phyloP scores from a whole-genome alignment of 179 eudicot genomes.

The Spergularia azorica region DNA sequence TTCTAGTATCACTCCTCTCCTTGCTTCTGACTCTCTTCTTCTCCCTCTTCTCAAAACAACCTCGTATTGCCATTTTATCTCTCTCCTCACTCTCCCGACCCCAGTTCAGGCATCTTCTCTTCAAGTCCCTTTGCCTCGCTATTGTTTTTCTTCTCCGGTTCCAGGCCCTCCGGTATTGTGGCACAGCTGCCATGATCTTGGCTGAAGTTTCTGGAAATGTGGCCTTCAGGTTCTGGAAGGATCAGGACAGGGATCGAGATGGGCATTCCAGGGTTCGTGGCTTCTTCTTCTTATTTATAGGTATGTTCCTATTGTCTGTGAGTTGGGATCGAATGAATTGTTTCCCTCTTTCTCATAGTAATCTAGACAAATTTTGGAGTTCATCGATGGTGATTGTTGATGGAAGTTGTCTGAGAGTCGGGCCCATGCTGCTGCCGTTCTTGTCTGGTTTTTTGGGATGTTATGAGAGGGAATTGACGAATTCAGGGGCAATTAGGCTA shows the following conservation, averaged over 20 bases:
- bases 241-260: slow-evolving; percentile 32
- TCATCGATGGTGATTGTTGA: slow-evolving; percentile 47
- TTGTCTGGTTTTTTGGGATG: slow-evolving; percentile 82
- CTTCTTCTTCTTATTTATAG: slow-evolving; percentile 52
- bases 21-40: slow-evolving; percentile 48
- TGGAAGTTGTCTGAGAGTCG: slow-evolving; percentile 65
- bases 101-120: slow-evolving; percentile 45
- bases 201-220: slow-evolving; percentile 79
- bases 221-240: slow-evolving; percentile 55
- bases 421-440: slow-evolving; percentile 94
- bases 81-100: slow-evolving; percentile 46
- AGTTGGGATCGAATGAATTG: slow-evolving; percentile 95
- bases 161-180: slow-evolving; percentile 86
- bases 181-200: slow-evolving; percentile 83
- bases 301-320: slow-evolving; percentile 65
- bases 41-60: slow-evolving; percentile 33
- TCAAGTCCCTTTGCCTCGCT: slow-evolving; percentile 64
- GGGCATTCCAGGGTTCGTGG: slow-evolving; percentile 63
- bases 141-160: slow-evolving; percentile 73
- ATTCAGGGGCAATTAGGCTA: slow-evolving; percentile 60
- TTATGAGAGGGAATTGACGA: slow-evolving; percentile 65
- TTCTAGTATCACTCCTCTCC: slow-evolving; percentile 73
- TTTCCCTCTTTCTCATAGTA: slow-evolving; percentile 71
- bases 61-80: slow-evolving; percentile 39
- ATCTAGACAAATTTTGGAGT: slow-evolving; percentile 46